Evolutionary conservation across 345 rosid species (phyloP), one percentile per base, ranked within the genome.

Genomic region (Boechera retrofracta): DNA sequence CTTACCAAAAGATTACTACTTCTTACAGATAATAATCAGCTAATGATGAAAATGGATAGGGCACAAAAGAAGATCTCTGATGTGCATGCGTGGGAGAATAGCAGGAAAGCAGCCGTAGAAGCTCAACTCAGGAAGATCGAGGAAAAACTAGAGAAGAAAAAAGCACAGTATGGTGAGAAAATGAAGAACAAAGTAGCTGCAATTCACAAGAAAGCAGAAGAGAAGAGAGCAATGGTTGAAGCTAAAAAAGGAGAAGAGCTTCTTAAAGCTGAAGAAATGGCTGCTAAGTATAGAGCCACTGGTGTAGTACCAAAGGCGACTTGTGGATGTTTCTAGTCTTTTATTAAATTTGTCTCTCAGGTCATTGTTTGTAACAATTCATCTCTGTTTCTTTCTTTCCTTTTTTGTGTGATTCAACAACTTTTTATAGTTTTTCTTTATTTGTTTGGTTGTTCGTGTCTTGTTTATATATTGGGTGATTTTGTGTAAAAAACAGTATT

Each of bases 281-380:
- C 95, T 63, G 99, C 98, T 6, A 96, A 91, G 79, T 78, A 84
- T 73, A 88, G 91, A 10, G 98, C 99, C 32, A 93, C 89, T 9
- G 92, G 94, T 10, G 69, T 81, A 7, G 69, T 85, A 29, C 99
- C 99, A 2, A 93, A 91, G 81, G 91, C 88, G 73, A 62, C 80
- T 70, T 82, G 89, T 38, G 91, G 97, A 24, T 93, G 97, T 84
- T 91, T 95, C 85, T 89, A 69, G 69, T 26, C 55, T 39, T 2
- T 44, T 41, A 47, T 13, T 64, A 41, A 29, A 11, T 35, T 77
- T 47, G 52, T 36, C 62, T 59, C 69, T 59, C 74, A 76, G 62
- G 39, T 26, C 80, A 52, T 26, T 70, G 65, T 56, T 54, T 77
- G 72, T 70, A 18, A 62, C 67, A 16, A 48, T 72, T 31, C 49